Evolutionary conservation across 345 rosid genomes (phyloP).

Genomic region (Noccaea caerulescens): DNA sequence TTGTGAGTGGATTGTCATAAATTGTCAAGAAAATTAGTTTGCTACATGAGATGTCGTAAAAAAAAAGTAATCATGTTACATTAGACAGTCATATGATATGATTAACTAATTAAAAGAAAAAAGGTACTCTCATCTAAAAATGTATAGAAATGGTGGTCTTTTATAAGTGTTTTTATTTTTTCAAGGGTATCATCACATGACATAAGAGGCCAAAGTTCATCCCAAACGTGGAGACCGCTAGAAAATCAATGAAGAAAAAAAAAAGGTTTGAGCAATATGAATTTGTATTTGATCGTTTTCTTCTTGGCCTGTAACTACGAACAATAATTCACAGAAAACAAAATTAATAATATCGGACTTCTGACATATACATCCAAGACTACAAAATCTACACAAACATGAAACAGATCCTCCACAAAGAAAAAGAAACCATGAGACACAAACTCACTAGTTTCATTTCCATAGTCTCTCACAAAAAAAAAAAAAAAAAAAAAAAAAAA

Average conservation of each 20-base stretch:
- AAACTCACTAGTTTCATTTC: not conserved
- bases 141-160: too few species aligned
- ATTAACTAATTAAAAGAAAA: too few species aligned
- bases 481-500: too few species aligned
- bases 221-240: not conserved
- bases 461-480: not conserved
- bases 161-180: too few species aligned
- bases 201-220: not conserved
- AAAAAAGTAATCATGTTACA: not conserved
- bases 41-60: too few species aligned
- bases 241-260: too few species aligned
- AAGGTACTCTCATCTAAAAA: too few species aligned
- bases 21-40: not conserved
- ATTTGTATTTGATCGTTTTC: not conserved
- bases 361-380: conserved; percentile 10
- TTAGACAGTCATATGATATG: not conserved
- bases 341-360: not conserved
- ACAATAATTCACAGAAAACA: not conserved
- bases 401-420: not conserved
- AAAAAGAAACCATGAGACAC: not conserved
- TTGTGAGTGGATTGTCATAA: not conserved
- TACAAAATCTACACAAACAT: not conserved
- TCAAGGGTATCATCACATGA: not conserved
- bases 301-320: conserved; percentile 11
- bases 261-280: not conserved